These are phyloP conservation scores for Byssochlamys sp. DNA, from an alignment of 2,329 filamentous ascomycete species.

Conservation along the genomic window DNA sequence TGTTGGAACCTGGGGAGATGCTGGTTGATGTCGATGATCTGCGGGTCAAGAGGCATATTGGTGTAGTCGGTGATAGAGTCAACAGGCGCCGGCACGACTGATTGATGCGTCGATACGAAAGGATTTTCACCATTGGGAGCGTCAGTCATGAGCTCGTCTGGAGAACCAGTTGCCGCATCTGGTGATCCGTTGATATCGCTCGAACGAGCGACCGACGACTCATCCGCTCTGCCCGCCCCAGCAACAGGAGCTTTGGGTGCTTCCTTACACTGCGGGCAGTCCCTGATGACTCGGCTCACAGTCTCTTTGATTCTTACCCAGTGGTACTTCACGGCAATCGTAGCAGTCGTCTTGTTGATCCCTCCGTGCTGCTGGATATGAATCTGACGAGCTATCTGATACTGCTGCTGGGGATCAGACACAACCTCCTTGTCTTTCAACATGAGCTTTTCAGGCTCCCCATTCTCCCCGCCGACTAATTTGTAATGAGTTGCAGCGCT, in stretches of 20 bases:
- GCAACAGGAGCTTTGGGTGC: conserved; percentile 48
- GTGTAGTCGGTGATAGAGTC: conserved; percentile 35
- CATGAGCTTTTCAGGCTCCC: conserved; percentile 66
- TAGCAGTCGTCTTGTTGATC: conserved; percentile 95
- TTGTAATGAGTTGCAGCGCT: conserved; percentile 94
- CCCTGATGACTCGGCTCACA: conserved; percentile 85
- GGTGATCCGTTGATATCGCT: conserved; percentile 7
- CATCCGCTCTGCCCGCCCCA: conserved; percentile 20
- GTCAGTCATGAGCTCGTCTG: conserved; percentile 15
- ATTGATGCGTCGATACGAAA: conserved; percentile 21
- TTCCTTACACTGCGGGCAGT: conserved; percentile 83
- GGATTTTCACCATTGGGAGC: conserved; percentile 20
- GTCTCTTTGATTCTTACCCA: conserved; percentile 98
- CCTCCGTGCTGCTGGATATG: conserved; percentile 74
- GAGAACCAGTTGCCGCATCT: conserved; percentile 5
- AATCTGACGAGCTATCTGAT: conserved; percentile 71
- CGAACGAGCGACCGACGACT: conserved; percentile 8
- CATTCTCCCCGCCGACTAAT: conserved; percentile 47
- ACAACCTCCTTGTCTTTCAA: conserved; percentile 97
- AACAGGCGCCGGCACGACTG: conserved; percentile 26
- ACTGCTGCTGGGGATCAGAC: conserved; percentile 77
- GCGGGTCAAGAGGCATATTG: conserved; percentile 51
- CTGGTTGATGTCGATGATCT: conserved; percentile 47
- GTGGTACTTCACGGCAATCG: conserved; percentile 86
- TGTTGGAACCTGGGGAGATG: conserved; percentile 34